Conservation (phyloP, 306 rosid species). For the Cicer chorassanicum region DNA sequence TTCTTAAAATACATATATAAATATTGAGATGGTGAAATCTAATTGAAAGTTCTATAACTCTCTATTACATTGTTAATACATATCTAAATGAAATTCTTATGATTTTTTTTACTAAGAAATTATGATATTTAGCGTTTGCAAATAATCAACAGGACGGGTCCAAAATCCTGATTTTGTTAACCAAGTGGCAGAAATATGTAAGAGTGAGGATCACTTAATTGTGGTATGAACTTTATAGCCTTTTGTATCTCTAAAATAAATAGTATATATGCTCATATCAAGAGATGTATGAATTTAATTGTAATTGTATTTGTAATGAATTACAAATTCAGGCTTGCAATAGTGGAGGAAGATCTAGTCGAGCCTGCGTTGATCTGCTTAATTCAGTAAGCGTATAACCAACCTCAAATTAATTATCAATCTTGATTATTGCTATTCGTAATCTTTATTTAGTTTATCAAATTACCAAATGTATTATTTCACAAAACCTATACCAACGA, state of each 20-base stretch:
- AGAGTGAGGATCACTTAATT: slow-evolving; percentile 46
- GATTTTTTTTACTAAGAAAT: too few species aligned
- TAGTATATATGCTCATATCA: neutral
- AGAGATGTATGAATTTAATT: neutral
- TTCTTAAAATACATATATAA: too few species aligned
- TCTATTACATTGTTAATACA: too few species aligned
- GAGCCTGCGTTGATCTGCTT: slow-evolving; percentile 40
- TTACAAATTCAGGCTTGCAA: slow-evolving; percentile 48
- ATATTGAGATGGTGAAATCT: too few species aligned
- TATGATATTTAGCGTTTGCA: neutral
- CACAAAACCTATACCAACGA: too few species aligned
- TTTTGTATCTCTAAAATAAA: neutral
- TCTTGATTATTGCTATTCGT: neutral
- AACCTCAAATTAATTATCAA: neutral
- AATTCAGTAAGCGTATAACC: slow-evolving; percentile 39
- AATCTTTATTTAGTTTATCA: too few species aligned
- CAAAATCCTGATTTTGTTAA: slow-evolving; percentile 47
- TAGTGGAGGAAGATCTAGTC: slow-evolving; percentile 45
- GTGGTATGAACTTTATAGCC: slow-evolving; percentile 35
- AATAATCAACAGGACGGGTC: slow-evolving; percentile 45
- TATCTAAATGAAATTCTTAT: too few species aligned
- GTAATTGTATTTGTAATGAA: slow-evolving; percentile 20
- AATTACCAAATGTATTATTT: too few species aligned
- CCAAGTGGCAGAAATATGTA: slow-evolving; percentile 42
- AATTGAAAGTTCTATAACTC: too few species aligned